Conservation (phyloP, 768 basidiomycete species). For the Epithele typhae region DNA sequence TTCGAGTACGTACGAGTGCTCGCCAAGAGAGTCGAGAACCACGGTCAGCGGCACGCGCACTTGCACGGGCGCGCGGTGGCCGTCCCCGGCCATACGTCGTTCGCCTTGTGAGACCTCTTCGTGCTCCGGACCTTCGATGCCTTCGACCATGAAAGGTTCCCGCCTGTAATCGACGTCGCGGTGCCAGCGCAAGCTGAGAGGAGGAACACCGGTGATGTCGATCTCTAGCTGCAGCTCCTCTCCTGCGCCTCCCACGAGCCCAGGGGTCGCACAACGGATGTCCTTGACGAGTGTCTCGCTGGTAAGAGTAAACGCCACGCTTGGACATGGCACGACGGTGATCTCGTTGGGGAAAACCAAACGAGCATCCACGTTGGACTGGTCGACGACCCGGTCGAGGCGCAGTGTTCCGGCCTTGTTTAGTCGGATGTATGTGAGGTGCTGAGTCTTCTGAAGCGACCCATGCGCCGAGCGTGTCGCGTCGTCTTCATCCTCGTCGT, state of each 20-base stretch:
- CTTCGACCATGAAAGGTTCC: constrained; percentile 78
- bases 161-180: constrained; percentile 60
- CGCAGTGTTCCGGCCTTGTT: constrained; percentile 70
- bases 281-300: constrained; percentile 40
- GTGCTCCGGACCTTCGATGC: constrained; percentile 62
- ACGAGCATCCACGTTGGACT: constrained; percentile 67
- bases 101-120: constrained; percentile 23
- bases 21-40: constrained; percentile 58
- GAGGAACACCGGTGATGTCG: constrained; percentile 68
- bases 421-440: constrained; percentile 66
- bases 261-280: constrained; percentile 50
- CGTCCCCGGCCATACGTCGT: constrained; percentile 17
- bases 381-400: constrained; percentile 70
- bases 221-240: constrained; percentile 58
- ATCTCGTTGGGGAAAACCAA: constrained; percentile 61
- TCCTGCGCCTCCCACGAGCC: constrained; percentile 37
- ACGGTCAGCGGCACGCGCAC: constrained; percentile 67
- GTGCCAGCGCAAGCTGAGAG: constrained; percentile 74
- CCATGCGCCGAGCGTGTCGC: constrained; percentile 7
- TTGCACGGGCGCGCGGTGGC: constrained; percentile 41
- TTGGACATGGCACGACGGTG: constrained; percentile 78
- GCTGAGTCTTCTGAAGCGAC: constrained; percentile 67
- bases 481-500: constrained; percentile 55
- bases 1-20: constrained; percentile 71
- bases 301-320: constrained; percentile 54